These are phyloP conservation scores for Carallia pectinifolia DNA, from an alignment of 345 rosid species.

Conservation along the genomic window DNA sequence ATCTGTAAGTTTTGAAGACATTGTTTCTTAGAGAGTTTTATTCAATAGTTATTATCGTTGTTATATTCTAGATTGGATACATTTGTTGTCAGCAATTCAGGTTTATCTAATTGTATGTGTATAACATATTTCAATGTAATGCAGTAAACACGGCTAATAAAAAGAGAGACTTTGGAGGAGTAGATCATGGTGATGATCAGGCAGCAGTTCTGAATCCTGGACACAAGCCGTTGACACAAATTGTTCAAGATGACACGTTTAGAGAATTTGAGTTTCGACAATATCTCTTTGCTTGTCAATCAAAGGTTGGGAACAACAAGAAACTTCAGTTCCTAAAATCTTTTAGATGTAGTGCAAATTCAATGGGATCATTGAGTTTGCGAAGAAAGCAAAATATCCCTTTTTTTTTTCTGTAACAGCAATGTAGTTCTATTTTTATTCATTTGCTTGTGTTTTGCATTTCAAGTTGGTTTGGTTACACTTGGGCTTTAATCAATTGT, in stretches of 20 bases:
- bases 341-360: neutral
- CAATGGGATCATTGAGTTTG: slow-evolving; percentile 3
- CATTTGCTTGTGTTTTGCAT: neutral
- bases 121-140: slow-evolving; percentile 18
- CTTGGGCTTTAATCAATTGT: neutral
- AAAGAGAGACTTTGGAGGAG: slow-evolving; percentile 87
- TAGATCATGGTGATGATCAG: slow-evolving; percentile 83
- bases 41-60: neutral
- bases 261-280: slow-evolving; percentile 94
- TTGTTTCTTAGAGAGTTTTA: neutral
- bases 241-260: slow-evolving; percentile 91
- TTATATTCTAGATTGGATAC: slow-evolving; percentile 1
- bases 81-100: slow-evolving; percentile 7
- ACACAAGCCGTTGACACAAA: slow-evolving; percentile 65
- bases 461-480: neutral
- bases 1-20: neutral
- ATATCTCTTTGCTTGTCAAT: slow-evolving; percentile 90
- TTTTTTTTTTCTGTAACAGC: slow-evolving; percentile 8
- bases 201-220: slow-evolving; percentile 78
- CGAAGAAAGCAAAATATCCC: neutral
- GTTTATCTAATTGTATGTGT: neutral
- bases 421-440: neutral
- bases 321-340: slow-evolving; percentile 17
- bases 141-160: slow-evolving; percentile 73
- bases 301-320: slow-evolving; percentile 54